Base-by-base conservation (phyloP, 148 eudicot species). In the Heliamphora exappendiculata region DNA sequence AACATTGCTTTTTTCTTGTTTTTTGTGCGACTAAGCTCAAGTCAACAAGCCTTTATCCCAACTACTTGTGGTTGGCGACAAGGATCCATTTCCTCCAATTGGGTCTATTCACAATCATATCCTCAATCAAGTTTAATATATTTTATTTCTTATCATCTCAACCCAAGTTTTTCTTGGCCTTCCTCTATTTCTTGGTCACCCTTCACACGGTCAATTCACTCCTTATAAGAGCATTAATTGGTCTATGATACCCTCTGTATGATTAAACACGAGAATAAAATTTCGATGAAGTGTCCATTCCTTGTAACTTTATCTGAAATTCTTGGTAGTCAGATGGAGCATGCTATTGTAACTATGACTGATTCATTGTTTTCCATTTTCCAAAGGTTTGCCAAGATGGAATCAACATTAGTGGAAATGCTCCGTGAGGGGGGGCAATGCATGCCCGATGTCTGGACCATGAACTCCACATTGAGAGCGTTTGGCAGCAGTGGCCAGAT, bases 391-490 rank as follows among this genome's bases (percentile, higher is more conserved):
- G 80, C 81, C 62, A 90, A 94, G 76, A 94, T 94, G 97, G 98
- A 94, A 80, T 79, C 93, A 60, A 77, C 78, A 22, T 87, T 94
- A n/a, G 86, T 88, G 22, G 91, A 90, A 78, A 92, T 94, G 98
- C 93, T 94, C 13, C 72, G 78, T 17, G 86, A 84, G 68, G 72
- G 72, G 68, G 72, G 72, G 45, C 78, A 88, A 41, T 90, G 97
- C 55, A 67, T 89, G 78, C 96, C 95, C 7, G 98, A 94, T 66
- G 92, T 86, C 39, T 94, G 98, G 98, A 94, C 98, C 78, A 87
- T 94, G 98, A 94, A 94, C 77, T 88, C 97, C 67, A 89, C 97
- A 16, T 80, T 94, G 6, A 78, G 98, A 85, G 96, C 97, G 10
- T 94, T 92, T 79, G 98, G 98, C 17, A 81, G 86, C 85, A 94